Percentiles rank a stretch among this genome's conserved stretches.
Conservation (phyloP, 2,329 filamentous ascomycete species). For the Elsinoe fawcettii region DNA sequence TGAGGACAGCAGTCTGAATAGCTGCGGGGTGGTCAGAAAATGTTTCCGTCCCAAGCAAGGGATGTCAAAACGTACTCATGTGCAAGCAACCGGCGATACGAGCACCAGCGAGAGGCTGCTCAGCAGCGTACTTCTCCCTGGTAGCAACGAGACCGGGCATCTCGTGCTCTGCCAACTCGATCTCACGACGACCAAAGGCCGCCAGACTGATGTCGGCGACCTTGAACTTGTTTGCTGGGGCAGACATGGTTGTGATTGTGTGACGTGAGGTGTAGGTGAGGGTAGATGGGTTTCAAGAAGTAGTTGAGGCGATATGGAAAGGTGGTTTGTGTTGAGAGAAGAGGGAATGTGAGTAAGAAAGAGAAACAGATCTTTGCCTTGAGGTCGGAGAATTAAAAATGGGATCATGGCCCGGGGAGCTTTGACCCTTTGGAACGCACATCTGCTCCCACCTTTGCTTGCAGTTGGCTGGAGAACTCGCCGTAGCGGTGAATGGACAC, state of each 20-base stretch:
- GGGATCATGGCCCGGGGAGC: slow-evolving; percentile 5
- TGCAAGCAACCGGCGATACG: slow-evolving; percentile 96
- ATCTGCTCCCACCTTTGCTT: neutral
- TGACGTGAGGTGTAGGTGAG: neutral
- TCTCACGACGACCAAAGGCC: slow-evolving; percentile 98
- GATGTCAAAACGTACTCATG: slow-evolving; percentile 62
- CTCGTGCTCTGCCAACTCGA: slow-evolving; percentile 84
- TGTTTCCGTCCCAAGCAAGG: neutral
- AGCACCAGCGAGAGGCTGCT: slow-evolving; percentile 90
- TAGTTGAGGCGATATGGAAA: neutral
- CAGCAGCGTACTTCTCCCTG: slow-evolving; percentile 78
- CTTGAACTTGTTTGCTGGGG: slow-evolving; percentile 91
- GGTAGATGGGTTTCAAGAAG: neutral
- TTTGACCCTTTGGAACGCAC: neutral
- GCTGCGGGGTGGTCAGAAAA: slow-evolving; percentile 38
- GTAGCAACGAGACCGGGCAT: slow-evolving; percentile 98
- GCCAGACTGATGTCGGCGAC: slow-evolving; percentile 95
- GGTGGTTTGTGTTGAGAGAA: neutral
- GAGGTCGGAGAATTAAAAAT: slow-evolving; percentile 14
- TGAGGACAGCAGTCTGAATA: slow-evolving; percentile 98
- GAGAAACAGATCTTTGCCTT: slow-evolving; percentile 11
- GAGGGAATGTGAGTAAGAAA: slow-evolving; percentile 1
- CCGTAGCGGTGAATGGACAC: slow-evolving; percentile 11
- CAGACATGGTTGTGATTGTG: slow-evolving; percentile 47
- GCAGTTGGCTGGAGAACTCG: slow-evolving; percentile 8